A percentile compares a stretch with the other conserved stretches of the same genome.
These are phyloP conservation scores for Tetragonia tetragonoides DNA, from an alignment of 148 eudicot species.

Conservation along the genomic window DNA sequence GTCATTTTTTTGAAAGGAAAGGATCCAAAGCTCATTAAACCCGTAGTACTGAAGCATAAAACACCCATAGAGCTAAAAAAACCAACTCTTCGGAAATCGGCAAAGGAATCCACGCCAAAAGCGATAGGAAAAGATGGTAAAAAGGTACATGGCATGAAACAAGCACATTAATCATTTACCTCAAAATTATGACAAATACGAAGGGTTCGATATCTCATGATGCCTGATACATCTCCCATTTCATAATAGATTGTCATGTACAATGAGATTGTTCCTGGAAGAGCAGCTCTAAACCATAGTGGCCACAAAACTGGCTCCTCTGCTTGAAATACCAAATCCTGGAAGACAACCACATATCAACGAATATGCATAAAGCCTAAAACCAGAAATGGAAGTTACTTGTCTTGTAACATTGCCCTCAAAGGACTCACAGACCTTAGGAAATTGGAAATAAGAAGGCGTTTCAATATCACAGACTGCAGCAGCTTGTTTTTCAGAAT, in stretches of 20 bases:
- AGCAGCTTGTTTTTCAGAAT: conserved; percentile 25
- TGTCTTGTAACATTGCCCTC: neutral
- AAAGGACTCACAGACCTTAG: conserved; percentile 60
- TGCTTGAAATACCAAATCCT: conserved; percentile 56
- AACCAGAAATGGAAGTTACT: neutral
- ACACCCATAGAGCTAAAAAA: too few species aligned
- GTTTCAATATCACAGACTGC: conserved; percentile 12
- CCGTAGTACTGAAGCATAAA: too few species aligned
- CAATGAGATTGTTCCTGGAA: conserved; percentile 66
- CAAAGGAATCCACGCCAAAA: too few species aligned
- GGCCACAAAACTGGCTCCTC: conserved; percentile 73
- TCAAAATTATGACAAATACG: conserved; percentile 80
- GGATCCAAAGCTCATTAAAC: too few species aligned
- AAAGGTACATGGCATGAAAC: neutral
- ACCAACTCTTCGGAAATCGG: too few species aligned
- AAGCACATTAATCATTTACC: conserved; percentile 37
- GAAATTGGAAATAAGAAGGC: conserved; percentile 51
- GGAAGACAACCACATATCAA: conserved; percentile 19
- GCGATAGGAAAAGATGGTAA: neutral
- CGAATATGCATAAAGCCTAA: conserved; percentile 1
- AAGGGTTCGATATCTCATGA: conserved; percentile 72
- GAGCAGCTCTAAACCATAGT: conserved; percentile 88
- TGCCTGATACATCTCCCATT: conserved; percentile 56
- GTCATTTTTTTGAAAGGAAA: too few species aligned
- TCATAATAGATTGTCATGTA: conserved; percentile 73